Percentiles rank a stretch among this genome's conserved stretches.
Conservation (phyloP, 2,329 filamentous ascomycete genomes). For the Pseudogymnoascus sp. region DNA sequence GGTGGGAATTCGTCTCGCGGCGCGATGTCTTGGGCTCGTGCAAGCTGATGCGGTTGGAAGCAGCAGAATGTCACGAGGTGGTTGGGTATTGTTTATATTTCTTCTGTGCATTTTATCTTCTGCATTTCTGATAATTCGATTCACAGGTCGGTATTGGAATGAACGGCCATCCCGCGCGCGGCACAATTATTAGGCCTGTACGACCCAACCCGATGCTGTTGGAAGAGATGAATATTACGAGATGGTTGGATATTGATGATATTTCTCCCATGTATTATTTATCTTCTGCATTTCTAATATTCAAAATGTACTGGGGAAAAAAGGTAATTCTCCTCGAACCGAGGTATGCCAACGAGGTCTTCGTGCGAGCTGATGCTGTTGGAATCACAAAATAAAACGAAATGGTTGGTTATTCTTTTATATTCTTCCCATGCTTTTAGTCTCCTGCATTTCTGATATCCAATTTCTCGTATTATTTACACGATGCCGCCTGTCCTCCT, state of each 20-base stretch:
- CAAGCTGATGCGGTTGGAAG: not conserved
- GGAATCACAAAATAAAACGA: not conserved
- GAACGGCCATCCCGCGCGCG: not conserved
- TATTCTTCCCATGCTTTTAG: not conserved
- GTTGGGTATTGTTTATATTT: not conserved
- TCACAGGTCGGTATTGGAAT: not conserved
- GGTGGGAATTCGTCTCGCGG: not conserved
- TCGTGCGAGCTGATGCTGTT: not conserved
- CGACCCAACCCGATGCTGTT: not conserved
- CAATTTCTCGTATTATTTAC: conserved; percentile 6
- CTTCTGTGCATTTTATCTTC: not conserved
- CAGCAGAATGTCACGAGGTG: not conserved
- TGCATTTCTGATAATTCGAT: not conserved
- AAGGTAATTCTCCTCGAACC: not conserved
- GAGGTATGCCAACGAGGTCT: not conserved
- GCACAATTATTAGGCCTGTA: not conserved
- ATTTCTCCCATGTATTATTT: not conserved
- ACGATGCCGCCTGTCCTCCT: not conserved
- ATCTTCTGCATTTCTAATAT: not conserved
- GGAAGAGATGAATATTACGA: not conserved
- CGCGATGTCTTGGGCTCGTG: not conserved
- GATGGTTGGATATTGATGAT: not conserved
- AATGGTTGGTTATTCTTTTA: not conserved
- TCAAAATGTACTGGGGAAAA: not conserved
- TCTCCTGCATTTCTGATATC: conserved; percentile 2